Percentiles rank a stretch among this genome's conserved stretches.
Evolutionary conservation across 2,329 filamentous ascomycete genomes (phyloP).

Genomic region (Fulvia fulva): DNA sequence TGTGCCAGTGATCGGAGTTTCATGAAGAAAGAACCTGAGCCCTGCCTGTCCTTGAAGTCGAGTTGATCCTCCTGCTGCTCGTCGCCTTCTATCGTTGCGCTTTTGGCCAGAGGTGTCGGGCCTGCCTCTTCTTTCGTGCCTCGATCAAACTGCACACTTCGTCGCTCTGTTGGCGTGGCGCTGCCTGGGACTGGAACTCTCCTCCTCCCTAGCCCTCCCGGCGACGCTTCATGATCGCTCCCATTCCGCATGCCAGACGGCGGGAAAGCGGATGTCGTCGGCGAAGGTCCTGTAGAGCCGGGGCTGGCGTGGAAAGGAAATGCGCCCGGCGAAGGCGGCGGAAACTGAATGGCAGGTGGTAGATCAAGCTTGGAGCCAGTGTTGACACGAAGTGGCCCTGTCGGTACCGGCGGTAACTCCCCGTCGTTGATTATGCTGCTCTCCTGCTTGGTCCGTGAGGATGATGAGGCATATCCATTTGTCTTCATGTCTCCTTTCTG

Average conservation of each 20-base stretch:
- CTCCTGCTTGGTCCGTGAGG: slow-evolving; percentile 8
- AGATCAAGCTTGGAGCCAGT: background rate
- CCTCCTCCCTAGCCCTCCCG: slow-evolving; percentile 1
- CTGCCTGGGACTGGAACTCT: slow-evolving; percentile 12
- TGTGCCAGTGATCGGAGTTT: slow-evolving; percentile 29
- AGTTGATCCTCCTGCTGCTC: slow-evolving; percentile 17
- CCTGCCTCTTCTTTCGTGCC: slow-evolving; percentile 18
- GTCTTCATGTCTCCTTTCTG: slow-evolving; percentile 2
- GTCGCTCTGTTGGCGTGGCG: slow-evolving; percentile 23
- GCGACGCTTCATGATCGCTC: slow-evolving; percentile 2
- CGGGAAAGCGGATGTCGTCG: slow-evolving; percentile 19
- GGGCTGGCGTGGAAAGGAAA: slow-evolving; percentile 22
- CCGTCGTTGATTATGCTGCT: slow-evolving; percentile 4
- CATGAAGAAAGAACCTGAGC: slow-evolving; percentile 28
- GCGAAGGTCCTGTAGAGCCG: slow-evolving; percentile 18
- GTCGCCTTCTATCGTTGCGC: slow-evolving; percentile 27
- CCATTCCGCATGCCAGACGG: slow-evolving; percentile 1
- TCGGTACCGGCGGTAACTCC: slow-evolving; percentile 1
- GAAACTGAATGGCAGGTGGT: slow-evolving; percentile 10
- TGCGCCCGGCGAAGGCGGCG: slow-evolving; percentile 15
- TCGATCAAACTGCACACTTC: slow-evolving; percentile 32
- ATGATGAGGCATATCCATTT: slow-evolving; percentile 2
- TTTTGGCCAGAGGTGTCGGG: slow-evolving; percentile 22
- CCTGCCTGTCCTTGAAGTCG: slow-evolving; percentile 17
- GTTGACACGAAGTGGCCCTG: background rate